Base-by-base conservation (phyloP, 108 stramenopile genomes). In the Discostella pseudostelligera region DNA sequence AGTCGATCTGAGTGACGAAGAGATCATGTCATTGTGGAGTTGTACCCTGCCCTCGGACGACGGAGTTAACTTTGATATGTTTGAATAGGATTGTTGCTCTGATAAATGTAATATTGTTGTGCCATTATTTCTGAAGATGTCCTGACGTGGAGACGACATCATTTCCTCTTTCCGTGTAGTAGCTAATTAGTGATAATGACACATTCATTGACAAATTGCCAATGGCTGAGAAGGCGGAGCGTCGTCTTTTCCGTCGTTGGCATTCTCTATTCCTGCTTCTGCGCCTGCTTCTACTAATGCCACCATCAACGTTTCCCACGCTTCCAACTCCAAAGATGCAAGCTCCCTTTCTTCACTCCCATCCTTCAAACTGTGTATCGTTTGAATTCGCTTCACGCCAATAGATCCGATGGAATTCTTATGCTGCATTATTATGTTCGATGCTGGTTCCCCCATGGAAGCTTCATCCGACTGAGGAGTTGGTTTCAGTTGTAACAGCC, bases 301-400 rank as follows among this genome's bases (percentile, higher is more conserved):
- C 0, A 75, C 51, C 50, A 92, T 61, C 43, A 89, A 53, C 8
- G 39, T 51, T 69, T 92, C 86, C 91, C 88, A 92, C n/a, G 67
- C 72, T 44, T 86, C 84, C 60, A 92, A 62, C 68, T 92, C 91
- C 26, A 73, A 47, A 4, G 65, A 42, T 25, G 83, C 74, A 32
- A 54, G 60, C 14, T 87, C 87, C 43, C 59, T 45, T n/a, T 92
- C 86, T 19, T 87, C 87, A 24, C 90, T 69, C 4, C 74, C 58
- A 56, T 66, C 87, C 14, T 66, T 50, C 29, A 89, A n/a, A 22
- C 51, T 46, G 11, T 83, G 83, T 39, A 92, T 65, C 20, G 76
- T 58, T 16, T 79, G 50, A 26, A 92, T 83, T 26, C 86, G 68
- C 37, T 76, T 64, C 3, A 92, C 79, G 4, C 88, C 91, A 2